Evolutionary conservation across 2,329 filamentous ascomycete species (phyloP).

Genomic region (Aspergillus oerlinghausenensis): DNA sequence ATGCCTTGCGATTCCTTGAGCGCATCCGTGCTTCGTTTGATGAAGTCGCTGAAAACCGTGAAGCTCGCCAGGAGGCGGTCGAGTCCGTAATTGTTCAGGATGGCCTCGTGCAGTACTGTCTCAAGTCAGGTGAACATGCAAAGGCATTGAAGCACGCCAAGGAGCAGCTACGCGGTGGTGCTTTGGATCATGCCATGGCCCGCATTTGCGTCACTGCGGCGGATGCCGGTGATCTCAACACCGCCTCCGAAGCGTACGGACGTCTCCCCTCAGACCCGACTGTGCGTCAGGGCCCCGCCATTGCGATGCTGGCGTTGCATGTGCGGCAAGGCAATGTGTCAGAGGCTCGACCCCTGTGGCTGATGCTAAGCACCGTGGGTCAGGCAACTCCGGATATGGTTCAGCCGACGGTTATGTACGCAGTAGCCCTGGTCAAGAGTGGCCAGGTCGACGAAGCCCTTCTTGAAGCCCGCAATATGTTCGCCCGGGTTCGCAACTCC

Average conservation of each 20-base stretch:
- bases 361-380: conserved; percentile 58
- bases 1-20: conserved; percentile 78
- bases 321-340: conserved; percentile 76
- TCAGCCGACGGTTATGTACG: conserved; percentile 86
- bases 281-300: conserved; percentile 55
- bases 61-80: conserved; percentile 59
- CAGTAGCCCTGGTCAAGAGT: conserved; percentile 78
- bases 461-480: conserved; percentile 76
- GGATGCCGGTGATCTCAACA: conserved; percentile 66
- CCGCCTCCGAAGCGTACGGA: conserved; percentile 64
- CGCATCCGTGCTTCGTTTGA: conserved; percentile 63
- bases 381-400: conserved; percentile 63
- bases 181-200: conserved; percentile 61
- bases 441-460: conserved; percentile 80
- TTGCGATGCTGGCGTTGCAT: conserved; percentile 81
- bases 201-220: conserved; percentile 73
- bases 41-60: conserved; percentile 43
- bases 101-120: conserved; percentile 74
- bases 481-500: conserved; percentile 69
- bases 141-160: conserved; percentile 72
- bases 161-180: conserved; percentile 51
- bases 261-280: conserved; percentile 52
- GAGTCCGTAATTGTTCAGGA: conserved; percentile 67
- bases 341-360: conserved; percentile 76
- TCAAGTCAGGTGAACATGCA: conserved; percentile 64